Base-by-base conservation (phyloP, 2,329 filamentous ascomycete species). In the Trichophyton verrucosum region DNA sequence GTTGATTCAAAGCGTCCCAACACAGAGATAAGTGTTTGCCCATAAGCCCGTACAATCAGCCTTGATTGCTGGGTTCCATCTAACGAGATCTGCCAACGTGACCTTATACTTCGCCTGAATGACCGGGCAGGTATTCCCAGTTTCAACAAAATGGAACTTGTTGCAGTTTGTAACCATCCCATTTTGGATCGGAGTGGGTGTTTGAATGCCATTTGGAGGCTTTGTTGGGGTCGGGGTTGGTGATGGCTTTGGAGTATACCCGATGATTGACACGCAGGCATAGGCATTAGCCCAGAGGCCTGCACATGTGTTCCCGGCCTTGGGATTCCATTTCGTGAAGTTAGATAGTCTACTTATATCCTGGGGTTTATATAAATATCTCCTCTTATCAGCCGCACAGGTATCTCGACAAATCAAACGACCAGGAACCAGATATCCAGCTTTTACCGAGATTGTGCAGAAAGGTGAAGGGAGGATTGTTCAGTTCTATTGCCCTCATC, bases 301-400 rank as follows among this genome's bases (percentile, higher is more conserved):
- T 20, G 8, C 20, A 58, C 68, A 70, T 30, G 60, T 57, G 2
- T 40, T 27, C 8, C 64, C 65, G 1, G 68, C 65, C 1, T 60
- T 63, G 1, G 67, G 64, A 64, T 68, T 70, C 68, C 67, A 70
- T 6, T 51, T 58, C 4, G 59, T 30, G 51, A 70, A 69, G 1
- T 67, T 7, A 0, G 42, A 36, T 8, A 63, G 53, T 11, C 44
- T 47, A 47, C 15, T 15, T 44, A 17, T 11, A 47, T 20, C 44
- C 44, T 8, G 17, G 44, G 20, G 3, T 47, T 24, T 47, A 47
- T 47, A 22, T 22, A 24, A 2, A 47, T 47, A 6, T 47, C 20
- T 3, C 5, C 2, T 17, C 22, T 17, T 13, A 24, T 24, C 20
- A 47, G 44, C 44, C 17, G 44, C 42, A 17, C 42, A 15, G 17